Percentiles rank a stretch among this genome's conserved stretches.
These are phyloP conservation scores for Lojkania enalia DNA, from an alignment of 2,329 filamentous ascomycete species.

Conservation along the genomic window DNA sequence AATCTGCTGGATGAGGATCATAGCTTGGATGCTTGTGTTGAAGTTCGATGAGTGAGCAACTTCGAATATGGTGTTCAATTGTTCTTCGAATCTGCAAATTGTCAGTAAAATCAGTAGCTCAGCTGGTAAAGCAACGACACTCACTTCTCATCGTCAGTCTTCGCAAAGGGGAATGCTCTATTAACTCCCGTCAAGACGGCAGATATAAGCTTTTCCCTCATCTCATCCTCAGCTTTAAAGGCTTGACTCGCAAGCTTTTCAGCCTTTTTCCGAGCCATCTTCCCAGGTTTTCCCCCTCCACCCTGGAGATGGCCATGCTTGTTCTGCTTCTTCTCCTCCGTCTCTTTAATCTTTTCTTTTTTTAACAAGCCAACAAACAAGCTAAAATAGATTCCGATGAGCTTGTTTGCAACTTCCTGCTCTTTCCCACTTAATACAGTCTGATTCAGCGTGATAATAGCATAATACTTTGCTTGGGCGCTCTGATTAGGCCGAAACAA, in stretches of 20 bases:
- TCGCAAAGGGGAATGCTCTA: conserved; percentile 90
- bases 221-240: conserved; percentile 60
- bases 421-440: conserved; percentile 88
- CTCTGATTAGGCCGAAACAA: conserved; percentile 86
- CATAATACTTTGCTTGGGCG: conserved; percentile 89
- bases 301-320: conserved; percentile 57
- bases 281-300: conserved; percentile 57
- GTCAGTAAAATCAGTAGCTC: conserved; percentile 9
- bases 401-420: conserved; percentile 74
- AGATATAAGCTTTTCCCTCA: conserved; percentile 88
- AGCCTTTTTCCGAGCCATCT: conserved; percentile 55
- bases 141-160: conserved; percentile 74
- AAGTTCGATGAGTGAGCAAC: conserved; percentile 98
- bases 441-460: conserved; percentile 95
- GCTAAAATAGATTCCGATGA: conserved; percentile 90
- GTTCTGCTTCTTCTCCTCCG: conserved; percentile 48
- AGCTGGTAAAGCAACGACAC: conserved; percentile 39
- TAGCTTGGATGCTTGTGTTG: conserved; percentile 95
- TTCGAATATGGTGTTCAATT: conserved; percentile 90
- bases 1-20: conserved; percentile 93
- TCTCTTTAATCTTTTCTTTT: conserved; percentile 50
- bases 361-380: conserved; percentile 84
- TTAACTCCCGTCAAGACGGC: conserved; percentile 93
- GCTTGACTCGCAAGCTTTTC: conserved; percentile 49
- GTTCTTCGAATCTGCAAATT: conserved; percentile 70